Conservation (phyloP, 202 grass and related monocot species). For the Schoenoplectus tabernaemontani region DNA sequence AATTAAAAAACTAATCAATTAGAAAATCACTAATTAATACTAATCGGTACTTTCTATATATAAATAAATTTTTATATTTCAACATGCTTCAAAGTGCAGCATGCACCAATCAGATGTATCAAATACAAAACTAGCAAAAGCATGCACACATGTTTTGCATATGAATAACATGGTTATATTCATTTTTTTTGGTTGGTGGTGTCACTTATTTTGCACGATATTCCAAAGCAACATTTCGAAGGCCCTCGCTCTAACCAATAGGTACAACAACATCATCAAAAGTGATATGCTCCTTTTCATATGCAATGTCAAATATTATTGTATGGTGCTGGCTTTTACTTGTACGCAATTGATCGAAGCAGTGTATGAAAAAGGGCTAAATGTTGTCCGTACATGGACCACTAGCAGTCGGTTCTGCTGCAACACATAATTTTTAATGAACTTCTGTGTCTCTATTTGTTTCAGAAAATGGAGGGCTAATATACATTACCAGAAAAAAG, state of each 20-base stretch:
- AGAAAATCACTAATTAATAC: too few species aligned
- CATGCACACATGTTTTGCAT: neutral
- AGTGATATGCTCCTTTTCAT: neutral
- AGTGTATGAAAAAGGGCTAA: neutral
- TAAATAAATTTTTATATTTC: too few species aligned
- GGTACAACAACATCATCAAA: conserved; percentile 29
- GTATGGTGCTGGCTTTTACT: neutral
- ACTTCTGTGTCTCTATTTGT: conserved; percentile 5
- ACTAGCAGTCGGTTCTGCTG: neutral
- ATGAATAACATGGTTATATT: conserved; percentile 10
- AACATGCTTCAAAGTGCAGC: too few species aligned
- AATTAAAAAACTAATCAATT: too few species aligned
- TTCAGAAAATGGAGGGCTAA: conserved; percentile 83
- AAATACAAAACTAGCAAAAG: neutral
- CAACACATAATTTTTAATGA: neutral
- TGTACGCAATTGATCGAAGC: neutral
- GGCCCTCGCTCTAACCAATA: conserved; percentile 87
- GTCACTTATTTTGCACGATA: conserved; percentile 80
- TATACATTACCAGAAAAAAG: conserved; percentile 87
- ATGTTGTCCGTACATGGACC: too few species aligned
- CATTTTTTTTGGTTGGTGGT: conserved; percentile 54
- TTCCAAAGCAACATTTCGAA: conserved; percentile 93
- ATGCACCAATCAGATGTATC: neutral
- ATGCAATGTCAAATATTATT: neutral
- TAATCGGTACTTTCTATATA: too few species aligned